A percentile compares a stretch with the other conserved stretches of the same genome.
Evolutionary conservation across 768 basidiomycete species (phyloP).

Genomic region (Coprinopsis cinerea): DNA sequence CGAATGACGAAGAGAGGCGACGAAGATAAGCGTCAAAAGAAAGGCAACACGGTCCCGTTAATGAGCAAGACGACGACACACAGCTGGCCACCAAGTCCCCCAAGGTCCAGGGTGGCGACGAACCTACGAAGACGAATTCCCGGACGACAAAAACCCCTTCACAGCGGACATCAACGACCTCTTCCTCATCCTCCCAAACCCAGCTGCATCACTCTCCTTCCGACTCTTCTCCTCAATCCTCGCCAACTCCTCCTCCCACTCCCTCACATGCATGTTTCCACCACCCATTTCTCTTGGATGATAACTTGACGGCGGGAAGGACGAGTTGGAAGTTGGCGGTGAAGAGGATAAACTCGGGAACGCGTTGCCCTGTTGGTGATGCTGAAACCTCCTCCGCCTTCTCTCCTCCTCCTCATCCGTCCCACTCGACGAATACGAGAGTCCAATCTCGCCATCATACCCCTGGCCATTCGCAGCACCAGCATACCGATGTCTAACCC

Average conservation of each 20-base stretch:
- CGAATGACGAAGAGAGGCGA: too few relatives aligned
- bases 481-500: constrained; percentile 4
- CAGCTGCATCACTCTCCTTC: constrained; percentile 41
- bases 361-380: constrained; percentile 1
- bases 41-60: too few relatives aligned
- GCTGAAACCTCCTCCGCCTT: not conserved
- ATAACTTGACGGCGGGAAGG: constrained; percentile 7
- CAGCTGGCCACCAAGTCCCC: too few relatives aligned
- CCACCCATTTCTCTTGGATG: constrained; percentile 14
- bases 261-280: constrained; percentile 39
- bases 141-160: constrained; percentile 10
- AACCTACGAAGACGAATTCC: constrained; percentile 2
- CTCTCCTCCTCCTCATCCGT: constrained; percentile 7
- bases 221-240: constrained; percentile 63
- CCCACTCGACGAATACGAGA: not conserved
- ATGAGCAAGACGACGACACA: too few relatives aligned
- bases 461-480: not conserved
- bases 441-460: not conserved
- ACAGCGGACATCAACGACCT: constrained; percentile 20
- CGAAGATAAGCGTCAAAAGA: too few relatives aligned
- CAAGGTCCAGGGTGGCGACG: too few relatives aligned
- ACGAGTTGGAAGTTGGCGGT: not conserved
- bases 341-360: constrained; percentile 4
- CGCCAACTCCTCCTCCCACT: constrained; percentile 77
- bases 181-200: constrained; percentile 37